Conservation (phyloP, 768 basidiomycete genomes). For the Tricholoma hemisulphureum region DNA sequence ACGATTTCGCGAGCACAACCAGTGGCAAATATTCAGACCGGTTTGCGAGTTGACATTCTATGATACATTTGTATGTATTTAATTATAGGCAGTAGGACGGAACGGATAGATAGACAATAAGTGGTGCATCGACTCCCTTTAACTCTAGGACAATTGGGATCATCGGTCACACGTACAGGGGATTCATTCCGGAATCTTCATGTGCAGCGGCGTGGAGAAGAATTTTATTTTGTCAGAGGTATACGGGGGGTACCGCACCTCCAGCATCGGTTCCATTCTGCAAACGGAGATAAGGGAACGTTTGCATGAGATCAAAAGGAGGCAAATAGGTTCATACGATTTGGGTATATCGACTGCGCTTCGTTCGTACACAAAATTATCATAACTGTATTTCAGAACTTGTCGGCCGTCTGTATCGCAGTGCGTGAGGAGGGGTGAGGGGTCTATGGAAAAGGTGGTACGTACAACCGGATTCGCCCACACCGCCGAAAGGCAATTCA, state of each 20-base stretch:
- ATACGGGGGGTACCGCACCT: constrained; percentile 52
- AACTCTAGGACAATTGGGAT: too few relatives aligned
- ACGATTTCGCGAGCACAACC: too few relatives aligned
- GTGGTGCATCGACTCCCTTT: too few relatives aligned
- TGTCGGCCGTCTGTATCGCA: constrained; percentile 51
- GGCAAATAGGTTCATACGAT: constrained; percentile 36
- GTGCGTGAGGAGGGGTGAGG: background rate
- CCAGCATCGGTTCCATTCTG: constrained; percentile 42
- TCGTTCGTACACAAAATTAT: constrained; percentile 52
- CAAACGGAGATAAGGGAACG: background rate
- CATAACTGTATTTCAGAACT: constrained; percentile 50
- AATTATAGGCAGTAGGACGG: too few relatives aligned
- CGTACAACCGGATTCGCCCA: constrained; percentile 67
- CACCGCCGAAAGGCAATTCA: constrained; percentile 49
- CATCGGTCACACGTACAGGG: background rate
- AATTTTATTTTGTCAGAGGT: constrained; percentile 35
- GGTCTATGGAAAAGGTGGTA: constrained; percentile 3
- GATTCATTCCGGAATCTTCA: constrained; percentile 22
- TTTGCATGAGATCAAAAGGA: background rate
- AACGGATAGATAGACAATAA: too few relatives aligned
- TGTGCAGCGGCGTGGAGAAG: constrained; percentile 22
- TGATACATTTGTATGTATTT: too few relatives aligned
- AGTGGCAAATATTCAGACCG: too few relatives aligned
- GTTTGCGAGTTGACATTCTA: too few relatives aligned
- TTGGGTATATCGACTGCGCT: constrained; percentile 50